phyloP scores from a whole-genome alignment of 345 rosid species.

The Eucalyptus leucophloia region DNA sequence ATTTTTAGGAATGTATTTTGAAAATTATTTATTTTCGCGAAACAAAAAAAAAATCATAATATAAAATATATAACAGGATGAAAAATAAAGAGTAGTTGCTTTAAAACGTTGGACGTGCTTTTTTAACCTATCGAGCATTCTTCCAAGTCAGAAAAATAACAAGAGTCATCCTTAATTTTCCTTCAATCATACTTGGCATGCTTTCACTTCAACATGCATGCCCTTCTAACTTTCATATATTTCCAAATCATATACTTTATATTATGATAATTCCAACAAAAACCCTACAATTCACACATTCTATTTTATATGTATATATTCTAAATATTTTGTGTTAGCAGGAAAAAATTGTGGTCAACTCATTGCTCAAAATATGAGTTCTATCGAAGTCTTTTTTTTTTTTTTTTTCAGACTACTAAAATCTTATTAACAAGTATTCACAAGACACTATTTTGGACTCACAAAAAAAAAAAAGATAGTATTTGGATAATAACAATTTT shows the following conservation, averaged over 20 bases:
- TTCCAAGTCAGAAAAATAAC: neutral
- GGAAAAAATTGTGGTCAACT: neutral
- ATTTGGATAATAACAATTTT: neutral
- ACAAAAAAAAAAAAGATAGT: fast-evolving
- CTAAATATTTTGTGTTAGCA: neutral
- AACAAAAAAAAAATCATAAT: neutral
- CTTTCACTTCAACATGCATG: neutral
- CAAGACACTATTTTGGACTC: neutral
- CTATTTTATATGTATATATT: neutral
- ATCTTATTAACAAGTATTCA: neutral
- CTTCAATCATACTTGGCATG: neutral
- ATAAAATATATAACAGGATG: neutral
- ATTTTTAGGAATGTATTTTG: no score
- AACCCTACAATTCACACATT: neutral
- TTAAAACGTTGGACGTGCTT: neutral
- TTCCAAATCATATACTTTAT: neutral
- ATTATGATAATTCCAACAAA: neutral
- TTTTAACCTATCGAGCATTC: neutral
- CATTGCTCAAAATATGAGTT: neutral
- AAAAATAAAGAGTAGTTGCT: neutral
- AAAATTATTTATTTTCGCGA: fast-evolving
- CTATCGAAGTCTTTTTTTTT: neutral
- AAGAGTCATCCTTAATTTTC: neutral
- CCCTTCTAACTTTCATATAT: neutral
- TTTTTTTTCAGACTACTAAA: fast-evolving